Evolutionary conservation across 139 green algal genomes (phyloP).

Genomic region (Haematococcus lacustris): DNA sequence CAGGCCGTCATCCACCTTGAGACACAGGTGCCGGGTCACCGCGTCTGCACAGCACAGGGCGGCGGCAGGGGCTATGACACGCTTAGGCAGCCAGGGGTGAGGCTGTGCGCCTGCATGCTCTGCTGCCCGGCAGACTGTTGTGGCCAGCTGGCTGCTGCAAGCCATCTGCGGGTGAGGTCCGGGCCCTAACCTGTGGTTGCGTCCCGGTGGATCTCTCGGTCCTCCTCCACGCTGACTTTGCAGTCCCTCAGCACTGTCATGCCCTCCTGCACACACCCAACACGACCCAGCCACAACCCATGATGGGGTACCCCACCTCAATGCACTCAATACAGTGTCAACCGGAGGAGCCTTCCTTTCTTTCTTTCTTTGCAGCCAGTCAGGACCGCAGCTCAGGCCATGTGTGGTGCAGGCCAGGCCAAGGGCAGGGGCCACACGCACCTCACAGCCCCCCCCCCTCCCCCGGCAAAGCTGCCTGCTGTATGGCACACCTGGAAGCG

Average conservation of each 20-base stretch:
- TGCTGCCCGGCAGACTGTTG: not conserved
- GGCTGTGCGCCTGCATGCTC: not conserved
- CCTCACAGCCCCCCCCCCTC: not conserved
- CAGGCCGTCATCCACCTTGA: slow-evolving; percentile 24
- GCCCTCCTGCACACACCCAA: slow-evolving; percentile 5
- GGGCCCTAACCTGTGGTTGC: not conserved
- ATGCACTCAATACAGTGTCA: not conserved
- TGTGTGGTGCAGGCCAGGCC: not conserved
- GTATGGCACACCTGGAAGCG: not conserved
- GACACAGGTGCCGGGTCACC: slow-evolving; percentile 9
- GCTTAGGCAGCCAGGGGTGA: not conserved
- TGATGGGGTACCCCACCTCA: not conserved
- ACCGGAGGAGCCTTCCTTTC: not conserved
- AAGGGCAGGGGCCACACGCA: not conserved
- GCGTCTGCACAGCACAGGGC: slow-evolving; percentile 9
- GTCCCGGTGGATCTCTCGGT: slow-evolving; percentile 6
- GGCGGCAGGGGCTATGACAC: not conserved
- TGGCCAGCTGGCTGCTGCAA: not conserved
- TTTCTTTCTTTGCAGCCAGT: not conserved
- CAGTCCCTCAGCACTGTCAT: slow-evolving; percentile 2
- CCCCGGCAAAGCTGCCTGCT: not conserved
- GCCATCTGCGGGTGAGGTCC: not conserved
- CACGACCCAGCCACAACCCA: not conserved
- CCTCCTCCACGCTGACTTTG: not conserved
- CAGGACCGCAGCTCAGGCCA: not conserved